Evolutionary conservation across 306 rosid genomes (phyloP), one percentile per base, ranked within the genome.

Genomic region (Senna siamea): DNA sequence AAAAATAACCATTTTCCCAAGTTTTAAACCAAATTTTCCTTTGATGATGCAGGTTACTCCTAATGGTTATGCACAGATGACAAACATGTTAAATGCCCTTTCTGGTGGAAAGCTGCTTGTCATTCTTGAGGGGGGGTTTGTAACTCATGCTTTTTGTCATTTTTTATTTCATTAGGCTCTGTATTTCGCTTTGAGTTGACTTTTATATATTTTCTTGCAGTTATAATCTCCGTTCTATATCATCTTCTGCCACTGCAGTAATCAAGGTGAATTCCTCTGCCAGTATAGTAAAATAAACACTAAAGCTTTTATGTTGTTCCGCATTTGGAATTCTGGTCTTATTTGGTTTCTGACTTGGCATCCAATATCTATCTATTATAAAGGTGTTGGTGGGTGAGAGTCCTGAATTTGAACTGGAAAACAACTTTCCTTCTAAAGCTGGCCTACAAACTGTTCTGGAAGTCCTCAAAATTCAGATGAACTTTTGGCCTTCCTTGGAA

Each of bases 51-150:
- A 94, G 99, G 87, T 94, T 71, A 92, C 97, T 74, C 96, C 99
- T 47, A 73, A 84, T 40, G 99, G 99, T 78, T 94, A 94, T 85
- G 97, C 96, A 70, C 87, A 82, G 78, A 94, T 94, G 98, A 86
- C 99, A 4, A 85, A 83, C 53, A 83, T 94, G 96, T 80, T 92
- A 90, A 85, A 83, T 62, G 78, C 69, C 72, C 75, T 89, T 67
- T 90, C 93, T 68, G 87, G 90, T 68, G 99, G 99, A 85, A 94
- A 94, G 85, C 67, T 94, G 87, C 95, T 94, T 65, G 98, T 94
- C 72, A 90, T 92, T 84, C 97, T 94, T 38, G 97, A 90, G 90
- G 99, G 97, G 79, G 97, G 97, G 99, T 94, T 56, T 70, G 99
- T 87, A 59, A 47, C 79, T 87, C 64, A 69, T 57, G 64, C 81